Evolutionary conservation across 495 filamentous ascomycete genomes (phyloP).

Genomic region (Aspergillus funiculosus): DNA sequence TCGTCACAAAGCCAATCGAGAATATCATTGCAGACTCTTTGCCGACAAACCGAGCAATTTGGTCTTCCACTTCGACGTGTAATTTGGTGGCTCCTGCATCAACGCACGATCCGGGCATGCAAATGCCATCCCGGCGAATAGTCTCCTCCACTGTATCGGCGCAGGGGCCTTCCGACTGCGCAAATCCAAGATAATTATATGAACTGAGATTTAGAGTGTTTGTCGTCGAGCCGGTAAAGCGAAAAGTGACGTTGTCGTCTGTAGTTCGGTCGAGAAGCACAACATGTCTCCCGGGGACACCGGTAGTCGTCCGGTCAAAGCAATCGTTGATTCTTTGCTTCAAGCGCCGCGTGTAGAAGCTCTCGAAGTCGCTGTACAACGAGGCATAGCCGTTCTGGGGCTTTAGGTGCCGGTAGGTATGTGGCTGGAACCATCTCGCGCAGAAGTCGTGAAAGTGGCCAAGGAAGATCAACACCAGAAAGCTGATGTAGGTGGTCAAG

Average conservation of each 20-base stretch:
- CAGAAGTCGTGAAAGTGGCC: conserved; percentile 86
- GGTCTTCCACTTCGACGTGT: conserved; percentile 70
- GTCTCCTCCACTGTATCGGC: conserved; percentile 78
- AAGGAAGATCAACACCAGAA: conserved; percentile 79
- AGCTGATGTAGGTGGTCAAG: conserved; percentile 88
- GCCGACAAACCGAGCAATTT: conserved; percentile 77
- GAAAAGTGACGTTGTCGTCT: conserved; percentile 70
- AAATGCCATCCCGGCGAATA: conserved; percentile 69
- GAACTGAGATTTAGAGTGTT: conserved; percentile 90
- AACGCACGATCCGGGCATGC: conserved; percentile 64
- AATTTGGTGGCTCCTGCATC: conserved; percentile 74
- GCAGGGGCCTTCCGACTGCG: conserved; percentile 85
- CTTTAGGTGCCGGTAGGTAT: conserved; percentile 65
- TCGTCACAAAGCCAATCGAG: conserved; percentile 90
- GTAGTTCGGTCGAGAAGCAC: conserved; percentile 74
- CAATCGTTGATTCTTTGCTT: conserved; percentile 88
- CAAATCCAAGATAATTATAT: conserved; percentile 92
- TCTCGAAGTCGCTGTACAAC: conserved; percentile 88
- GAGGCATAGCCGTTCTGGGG: conserved; percentile 76
- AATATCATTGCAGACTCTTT: conserved; percentile 83
- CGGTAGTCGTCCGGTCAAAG: conserved; percentile 78
- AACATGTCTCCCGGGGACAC: conserved; percentile 80
- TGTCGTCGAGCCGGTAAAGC: conserved; percentile 69
- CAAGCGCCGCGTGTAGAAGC: conserved; percentile 81
- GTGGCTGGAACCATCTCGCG: conserved; percentile 71